These are phyloP conservation scores for Cryptococcus neoformans DNA, from an alignment of 1,284 basidiomycete species.

Conservation along the genomic window DNA sequence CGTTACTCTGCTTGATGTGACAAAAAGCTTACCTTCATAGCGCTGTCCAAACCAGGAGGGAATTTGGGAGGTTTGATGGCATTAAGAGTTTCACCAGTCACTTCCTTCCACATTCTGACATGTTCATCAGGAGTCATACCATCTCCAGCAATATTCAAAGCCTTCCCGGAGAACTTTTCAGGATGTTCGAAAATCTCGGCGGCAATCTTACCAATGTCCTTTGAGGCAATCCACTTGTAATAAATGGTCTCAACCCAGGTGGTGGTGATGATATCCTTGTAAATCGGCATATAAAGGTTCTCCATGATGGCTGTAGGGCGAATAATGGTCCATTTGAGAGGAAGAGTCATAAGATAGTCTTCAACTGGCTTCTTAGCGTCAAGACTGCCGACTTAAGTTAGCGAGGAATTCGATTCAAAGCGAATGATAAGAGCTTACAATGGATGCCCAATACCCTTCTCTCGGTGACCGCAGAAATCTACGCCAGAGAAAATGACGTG, in stretches of 20 bases:
- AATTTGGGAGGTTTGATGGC: constrained; percentile 7
- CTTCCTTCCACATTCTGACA: constrained; percentile 6
- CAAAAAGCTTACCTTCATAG: constrained; percentile 8
- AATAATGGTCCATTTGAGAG: constrained; percentile 10
- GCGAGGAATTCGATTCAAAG: not conserved
- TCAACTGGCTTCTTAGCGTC: constrained; percentile 8
- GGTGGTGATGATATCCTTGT: constrained; percentile 10
- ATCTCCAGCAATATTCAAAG: constrained; percentile 10
- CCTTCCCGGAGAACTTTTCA: constrained; percentile 2
- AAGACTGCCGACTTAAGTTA: constrained; percentile 2
- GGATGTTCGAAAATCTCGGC: constrained; percentile 9
- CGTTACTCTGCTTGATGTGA: not conserved
- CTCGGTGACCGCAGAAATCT: constrained; percentile 5
- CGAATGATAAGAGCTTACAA: constrained; percentile 3
- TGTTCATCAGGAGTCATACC: constrained; percentile 6
- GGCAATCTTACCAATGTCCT: constrained; percentile 11
- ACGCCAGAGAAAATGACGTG: constrained; percentile 12
- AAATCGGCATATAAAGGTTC: constrained; percentile 9
- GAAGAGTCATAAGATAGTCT: not conserved
- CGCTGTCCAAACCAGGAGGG: constrained; percentile 3
- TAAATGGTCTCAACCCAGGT: constrained; percentile 4
- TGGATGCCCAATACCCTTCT: not conserved
- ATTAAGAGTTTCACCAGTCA: constrained; percentile 9
- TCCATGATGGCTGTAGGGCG: constrained; percentile 14
- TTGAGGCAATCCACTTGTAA: constrained; percentile 7